Evolutionary conservation across 306 rosid genomes (phyloP), one percentile per base, ranked within the genome.

Genomic region (Vicia sativa): DNA sequence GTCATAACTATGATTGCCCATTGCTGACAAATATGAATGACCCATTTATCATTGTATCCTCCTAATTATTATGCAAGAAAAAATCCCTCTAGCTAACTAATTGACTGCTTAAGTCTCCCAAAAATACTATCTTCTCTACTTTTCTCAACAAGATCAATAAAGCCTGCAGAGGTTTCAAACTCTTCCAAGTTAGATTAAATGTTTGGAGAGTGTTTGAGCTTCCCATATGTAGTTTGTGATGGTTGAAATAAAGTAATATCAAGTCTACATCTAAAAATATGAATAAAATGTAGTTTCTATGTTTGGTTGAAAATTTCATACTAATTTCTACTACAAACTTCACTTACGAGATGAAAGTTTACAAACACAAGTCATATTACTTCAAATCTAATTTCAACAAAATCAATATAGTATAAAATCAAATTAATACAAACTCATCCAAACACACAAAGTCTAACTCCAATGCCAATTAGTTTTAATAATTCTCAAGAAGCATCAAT

Each of bases 121-220:
- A 25, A 10, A n/a, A 23, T 12, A 11, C 12, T 25, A 7, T 54
- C 38, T 26, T 55, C 15, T 26, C 61, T 55, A 6, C 61, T 26
- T 11, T 11, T 55, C 38, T 15, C 7, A 55, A 55, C 38, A 55
- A 5, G 18, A 26, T 54, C 11, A 11, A 38, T 37, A 39, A 61
- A 62, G 12, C 25, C 55, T 35, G 5, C 64, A 56, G 8, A 41
- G 57, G 64, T 63, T 52, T 63, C 54, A 52, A 11, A 61, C 65
- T 52, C 71, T 53, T 73, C 70, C 70, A 11, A 62, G 38, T 62
- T 42, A 42, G 46, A 18, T 18, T 18, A 13, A 42, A 37, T 35
- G 46, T 37, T 61, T 19, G 31, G 16, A 9, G 48, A 37, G 49
- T 39, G 29, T 18, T 9, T 7, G 66, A 39, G 31, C 66, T 61